Conservation (phyloP, 257 asterid genomes). For the Marsdenia floribunda region DNA sequence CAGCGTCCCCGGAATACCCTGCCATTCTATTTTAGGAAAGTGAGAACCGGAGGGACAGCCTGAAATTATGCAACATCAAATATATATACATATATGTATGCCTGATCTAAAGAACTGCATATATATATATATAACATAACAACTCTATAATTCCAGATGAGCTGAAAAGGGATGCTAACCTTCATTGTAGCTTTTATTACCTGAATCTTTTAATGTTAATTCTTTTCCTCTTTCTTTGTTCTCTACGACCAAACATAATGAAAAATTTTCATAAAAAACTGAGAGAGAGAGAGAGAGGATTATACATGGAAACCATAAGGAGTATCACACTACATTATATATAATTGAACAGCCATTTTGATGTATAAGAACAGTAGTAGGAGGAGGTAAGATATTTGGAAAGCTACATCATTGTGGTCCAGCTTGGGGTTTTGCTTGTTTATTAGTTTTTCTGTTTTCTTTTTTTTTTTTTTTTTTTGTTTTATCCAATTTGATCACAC, state of each 20-base stretch:
- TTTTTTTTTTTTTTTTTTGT: not conserved
- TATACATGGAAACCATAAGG: not conserved
- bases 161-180: not conserved
- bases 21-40: too few species aligned
- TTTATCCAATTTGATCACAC: constrained; percentile 7
- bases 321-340: not conserved
- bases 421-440: not conserved
- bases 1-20: too few species aligned
- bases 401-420: constrained; percentile 9
- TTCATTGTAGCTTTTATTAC: not conserved
- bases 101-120: not conserved
- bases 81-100: not conserved
- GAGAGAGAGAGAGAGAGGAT: not conserved
- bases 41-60: too few species aligned
- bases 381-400: not conserved
- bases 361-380: not conserved
- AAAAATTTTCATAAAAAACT: not conserved
- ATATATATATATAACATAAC: not conserved
- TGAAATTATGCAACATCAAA: too few species aligned
- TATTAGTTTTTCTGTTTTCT: not conserved
- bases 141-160: not conserved
- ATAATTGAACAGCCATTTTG: not conserved
- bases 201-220: not conserved
- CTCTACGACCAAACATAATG: not conserved
- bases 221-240: not conserved